Percentiles rank a stretch among this genome's conserved stretches.
phyloP scores from a whole-genome alignment of 1,139 yeast genomes.

The Pichia sp. region DNA sequence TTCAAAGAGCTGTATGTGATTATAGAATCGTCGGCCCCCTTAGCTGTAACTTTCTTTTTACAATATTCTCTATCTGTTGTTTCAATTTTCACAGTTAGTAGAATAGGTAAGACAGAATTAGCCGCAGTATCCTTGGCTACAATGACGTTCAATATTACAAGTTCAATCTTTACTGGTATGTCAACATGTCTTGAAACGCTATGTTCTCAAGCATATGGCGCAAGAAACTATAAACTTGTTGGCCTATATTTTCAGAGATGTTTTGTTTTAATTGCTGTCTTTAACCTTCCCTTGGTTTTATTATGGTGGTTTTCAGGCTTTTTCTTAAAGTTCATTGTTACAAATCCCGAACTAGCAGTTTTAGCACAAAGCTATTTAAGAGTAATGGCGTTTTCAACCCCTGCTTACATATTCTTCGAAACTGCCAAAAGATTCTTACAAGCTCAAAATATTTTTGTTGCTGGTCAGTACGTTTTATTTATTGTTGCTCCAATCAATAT shows the following conservation, averaged over 20 bases:
- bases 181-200: slow-evolving; percentile 49
- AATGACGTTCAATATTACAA: slow-evolving; percentile 49
- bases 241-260: slow-evolving; percentile 40
- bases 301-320: slow-evolving; percentile 37
- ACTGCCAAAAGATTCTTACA: slow-evolving; percentile 39
- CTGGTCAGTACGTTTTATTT: slow-evolving; percentile 33
- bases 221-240: slow-evolving; percentile 29
- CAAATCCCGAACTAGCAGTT: slow-evolving; percentile 30
- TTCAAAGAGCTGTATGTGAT: slow-evolving; percentile 17
- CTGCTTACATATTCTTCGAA: slow-evolving; percentile 37
- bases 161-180: slow-evolving; percentile 45
- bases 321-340: slow-evolving; percentile 30
- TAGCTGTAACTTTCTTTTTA: slow-evolving; percentile 42
- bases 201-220: slow-evolving; percentile 49
- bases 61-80: slow-evolving; percentile 47
- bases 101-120: slow-evolving; percentile 45
- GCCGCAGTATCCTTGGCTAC: slow-evolving; percentile 52
- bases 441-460: slow-evolving; percentile 37
- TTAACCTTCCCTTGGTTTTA: slow-evolving; percentile 31
- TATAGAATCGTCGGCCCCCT: slow-evolving; percentile 38
- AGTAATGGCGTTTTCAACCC: slow-evolving; percentile 32
- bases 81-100: slow-evolving; percentile 48
- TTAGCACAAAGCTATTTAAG: slow-evolving; percentile 34
- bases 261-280: slow-evolving; percentile 34
- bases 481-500: slow-evolving; percentile 23